phyloP scores from a whole-genome alignment of 192 early-diverging fungal species.

The Linnemannia schmuckeri region DNA sequence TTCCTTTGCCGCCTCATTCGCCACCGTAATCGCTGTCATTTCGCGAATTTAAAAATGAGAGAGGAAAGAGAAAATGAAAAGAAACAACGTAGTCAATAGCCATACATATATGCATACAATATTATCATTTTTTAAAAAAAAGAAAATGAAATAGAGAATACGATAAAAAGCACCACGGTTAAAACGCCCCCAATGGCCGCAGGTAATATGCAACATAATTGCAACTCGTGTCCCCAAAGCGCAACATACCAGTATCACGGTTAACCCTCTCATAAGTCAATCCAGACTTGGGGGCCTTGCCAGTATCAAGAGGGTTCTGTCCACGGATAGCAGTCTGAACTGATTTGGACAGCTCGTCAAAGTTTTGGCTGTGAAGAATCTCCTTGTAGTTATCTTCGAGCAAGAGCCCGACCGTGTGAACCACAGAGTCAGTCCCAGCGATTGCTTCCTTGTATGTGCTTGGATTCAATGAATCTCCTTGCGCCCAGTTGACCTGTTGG shows the following conservation, averaged over 20 bases:
- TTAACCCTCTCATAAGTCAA: conserved; percentile 75
- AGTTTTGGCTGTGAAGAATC: conserved; percentile 43
- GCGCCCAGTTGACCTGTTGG: conserved; percentile 66
- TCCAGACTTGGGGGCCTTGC: conserved; percentile 35
- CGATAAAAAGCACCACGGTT: too few species aligned
- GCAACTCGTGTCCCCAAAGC: background rate
- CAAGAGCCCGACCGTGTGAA: conserved; percentile 80
- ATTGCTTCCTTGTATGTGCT: conserved; percentile 68
- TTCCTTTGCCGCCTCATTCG: conserved; percentile 62
- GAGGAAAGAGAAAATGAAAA: background rate
- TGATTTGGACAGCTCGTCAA: conserved; percentile 49
- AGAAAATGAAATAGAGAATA: too few species aligned
- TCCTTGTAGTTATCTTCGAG: conserved; percentile 80
- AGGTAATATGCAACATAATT: background rate
- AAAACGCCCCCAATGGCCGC: too few species aligned
- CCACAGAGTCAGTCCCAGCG: conserved; percentile 70
- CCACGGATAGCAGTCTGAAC: conserved; percentile 44
- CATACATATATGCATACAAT: background rate
- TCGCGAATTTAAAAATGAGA: background rate
- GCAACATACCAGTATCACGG: conserved; percentile 71
- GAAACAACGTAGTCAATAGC: background rate
- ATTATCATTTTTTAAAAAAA: too few species aligned
- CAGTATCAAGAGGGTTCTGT: conserved; percentile 63
- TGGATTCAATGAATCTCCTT: conserved; percentile 74
- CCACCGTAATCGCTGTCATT: conserved; percentile 66